Base-by-base conservation (phyloP, 163 green algal species). In the Prototheca wickerhamii region DNA sequence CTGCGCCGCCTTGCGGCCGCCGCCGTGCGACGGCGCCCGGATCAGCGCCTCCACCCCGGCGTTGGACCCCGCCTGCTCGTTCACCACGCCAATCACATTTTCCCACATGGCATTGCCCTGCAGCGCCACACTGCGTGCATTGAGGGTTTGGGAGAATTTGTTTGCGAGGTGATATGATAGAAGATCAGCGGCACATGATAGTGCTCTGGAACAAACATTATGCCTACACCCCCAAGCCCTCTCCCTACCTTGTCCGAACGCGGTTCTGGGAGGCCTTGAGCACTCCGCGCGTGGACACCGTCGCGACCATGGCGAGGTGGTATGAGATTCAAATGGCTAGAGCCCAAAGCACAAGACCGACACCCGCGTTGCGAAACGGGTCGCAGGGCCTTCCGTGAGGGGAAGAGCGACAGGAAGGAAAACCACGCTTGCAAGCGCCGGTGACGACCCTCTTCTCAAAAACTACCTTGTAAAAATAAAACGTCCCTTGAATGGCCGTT, bases 101-200 rank as follows among this genome's bases (percentile, higher is more conserved):
- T 75, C 81, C 84, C 84, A 91, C 72, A 91, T 91, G 37, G 77
- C 71, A 59, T 82, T 85, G 20, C 67, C 81, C 46, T 89, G 81
- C 31, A 90, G 68, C 51, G 84, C 77, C n/a, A 67, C 77, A 58
- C 84, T 90, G 80, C 71, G 65, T 37, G 30, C 23, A 23, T 58
- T 53, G 17, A 1, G 23, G 21, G 28, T 1, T 50, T 3, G 57
- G 30, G 26, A 29, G 20, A 34, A 2, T 23, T 2, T 21, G 0
- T 29, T 2, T 34, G 50, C 54, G 62, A 4, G 28, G 3, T 0
- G 1, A 4, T 23, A 50, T 34, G n/a, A 34, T 18, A 28, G 28
- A 7, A 28, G 28, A 15, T 28, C n/a, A n/a, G n/a, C n/a, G n/a
- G n/a, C n/a, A n/a, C n/a, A n/a, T n/a, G 26, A 15, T 10, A 46